A percentile compares a stretch with the other conserved stretches of the same genome.
Conservation (phyloP, 768 basidiomycete genomes). For the Mycena latifolia region DNA sequence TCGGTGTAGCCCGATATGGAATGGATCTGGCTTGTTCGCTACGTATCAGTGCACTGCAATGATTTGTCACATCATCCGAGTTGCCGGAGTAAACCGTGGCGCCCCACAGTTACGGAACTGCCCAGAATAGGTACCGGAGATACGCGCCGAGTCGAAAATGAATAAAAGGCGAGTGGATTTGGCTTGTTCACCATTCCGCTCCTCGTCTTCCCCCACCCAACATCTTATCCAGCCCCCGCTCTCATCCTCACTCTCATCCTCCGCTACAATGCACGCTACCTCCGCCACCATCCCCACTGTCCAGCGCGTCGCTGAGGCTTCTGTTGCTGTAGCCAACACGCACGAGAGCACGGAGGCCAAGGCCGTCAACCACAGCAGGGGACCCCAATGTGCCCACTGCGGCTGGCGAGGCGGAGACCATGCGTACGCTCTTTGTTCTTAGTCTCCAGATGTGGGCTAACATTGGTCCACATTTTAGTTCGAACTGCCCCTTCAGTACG, state of each 20-base stretch:
- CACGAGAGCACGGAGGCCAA: slow-evolving; percentile 41
- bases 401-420: slow-evolving; percentile 68
- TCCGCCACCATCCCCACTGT: not conserved
- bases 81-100: no score
- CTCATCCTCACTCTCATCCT: not conserved
- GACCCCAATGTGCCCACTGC: slow-evolving; percentile 86
- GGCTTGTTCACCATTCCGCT: no score
- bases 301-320: slow-evolving; percentile 31
- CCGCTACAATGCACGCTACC: not conserved
- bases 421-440: slow-evolving; percentile 3
- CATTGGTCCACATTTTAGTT: not conserved
- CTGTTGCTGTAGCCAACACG: slow-evolving; percentile 42
- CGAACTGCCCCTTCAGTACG: slow-evolving; percentile 22
- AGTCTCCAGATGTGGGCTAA: not conserved
- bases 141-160: no score
- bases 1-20: no score
- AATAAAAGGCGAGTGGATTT: no score
- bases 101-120: no score
- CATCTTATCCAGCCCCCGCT: not conserved
- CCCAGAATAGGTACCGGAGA: no score
- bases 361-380: slow-evolving; percentile 61
- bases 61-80: no score
- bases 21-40: no score
- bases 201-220: no score
- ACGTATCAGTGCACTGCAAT: no score